Conservation (phyloP, 345 rosid species). For the Adansonia digitata region DNA sequence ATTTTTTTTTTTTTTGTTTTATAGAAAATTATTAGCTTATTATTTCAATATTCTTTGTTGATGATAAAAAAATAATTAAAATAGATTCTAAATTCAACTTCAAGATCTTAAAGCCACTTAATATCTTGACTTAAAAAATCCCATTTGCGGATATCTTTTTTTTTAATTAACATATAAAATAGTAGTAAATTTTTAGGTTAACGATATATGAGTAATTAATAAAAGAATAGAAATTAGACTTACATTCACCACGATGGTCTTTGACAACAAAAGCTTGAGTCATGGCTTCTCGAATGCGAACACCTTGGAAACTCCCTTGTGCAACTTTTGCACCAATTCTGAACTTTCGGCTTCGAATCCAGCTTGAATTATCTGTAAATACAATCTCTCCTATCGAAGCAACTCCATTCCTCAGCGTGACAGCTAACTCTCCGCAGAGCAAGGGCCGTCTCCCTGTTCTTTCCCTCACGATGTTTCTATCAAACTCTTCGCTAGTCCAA, state of each 20-base stretch:
- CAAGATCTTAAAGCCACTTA: background rate
- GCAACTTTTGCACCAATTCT: conserved; percentile 67
- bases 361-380: conserved; percentile 90
- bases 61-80: too few relatives aligned
- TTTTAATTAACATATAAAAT: background rate
- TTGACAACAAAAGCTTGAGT: conserved; percentile 76
- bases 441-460: conserved; percentile 81
- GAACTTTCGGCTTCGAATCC: conserved; percentile 83
- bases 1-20: too few relatives aligned
- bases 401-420: conserved; percentile 49
- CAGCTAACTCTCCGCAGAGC: conserved; percentile 69
- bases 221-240: conserved; percentile 27
- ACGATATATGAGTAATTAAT: background rate
- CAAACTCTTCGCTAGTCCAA: conserved; percentile 68
- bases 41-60: too few relatives aligned
- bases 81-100: background rate
- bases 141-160: background rate
- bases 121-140: background rate
- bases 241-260: conserved; percentile 98
- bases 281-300: conserved; percentile 60
- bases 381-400: conserved; percentile 56
- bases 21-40: too few relatives aligned
- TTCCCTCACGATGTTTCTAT: conserved; percentile 52
- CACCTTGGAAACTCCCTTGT: conserved; percentile 44
- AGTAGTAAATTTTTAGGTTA: background rate